Conservation (phyloP, 371 early-diverging fungal species). For the Actinomucor elegans region DNA sequence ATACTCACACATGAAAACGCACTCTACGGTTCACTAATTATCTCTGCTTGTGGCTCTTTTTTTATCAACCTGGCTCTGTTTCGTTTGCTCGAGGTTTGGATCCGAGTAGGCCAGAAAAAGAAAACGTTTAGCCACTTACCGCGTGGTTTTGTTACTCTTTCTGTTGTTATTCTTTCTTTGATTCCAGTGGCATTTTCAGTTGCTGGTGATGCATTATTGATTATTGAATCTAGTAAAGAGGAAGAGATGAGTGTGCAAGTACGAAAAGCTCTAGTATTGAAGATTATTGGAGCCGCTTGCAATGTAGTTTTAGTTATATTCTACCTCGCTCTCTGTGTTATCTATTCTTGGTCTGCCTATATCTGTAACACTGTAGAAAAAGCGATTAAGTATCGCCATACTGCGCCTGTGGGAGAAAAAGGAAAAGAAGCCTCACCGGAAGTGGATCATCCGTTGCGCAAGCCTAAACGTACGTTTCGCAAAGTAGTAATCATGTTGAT, state of each 20-base stretch:
- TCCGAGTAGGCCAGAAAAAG: slow-evolving; percentile 1
- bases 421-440: background rate
- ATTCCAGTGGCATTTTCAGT: slow-evolving; percentile 4
- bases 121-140: slow-evolving; percentile 1
- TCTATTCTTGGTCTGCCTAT: background rate
- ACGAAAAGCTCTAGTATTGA: slow-evolving; percentile 1
- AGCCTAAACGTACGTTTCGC: background rate
- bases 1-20: slow-evolving; percentile 6
- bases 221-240: background rate
- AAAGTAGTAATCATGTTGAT: background rate
- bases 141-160: background rate
- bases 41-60: slow-evolving; percentile 5
- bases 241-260: background rate
- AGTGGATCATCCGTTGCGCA: background rate
- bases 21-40: slow-evolving; percentile 2
- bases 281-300: background rate
- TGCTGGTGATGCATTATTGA: slow-evolving; percentile 2
- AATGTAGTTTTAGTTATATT: background rate
- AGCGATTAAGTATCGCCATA: background rate
- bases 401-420: background rate
- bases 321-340: background rate
- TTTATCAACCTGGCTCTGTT: slow-evolving; percentile 5
- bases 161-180: background rate
- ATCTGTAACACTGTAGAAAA: background rate
- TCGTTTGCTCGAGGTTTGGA: slow-evolving; percentile 7